Evolutionary conservation across 805 yeast species (phyloP), one percentile per base, ranked within the genome.

Genomic region (Torulaspora franciscae): DNA sequence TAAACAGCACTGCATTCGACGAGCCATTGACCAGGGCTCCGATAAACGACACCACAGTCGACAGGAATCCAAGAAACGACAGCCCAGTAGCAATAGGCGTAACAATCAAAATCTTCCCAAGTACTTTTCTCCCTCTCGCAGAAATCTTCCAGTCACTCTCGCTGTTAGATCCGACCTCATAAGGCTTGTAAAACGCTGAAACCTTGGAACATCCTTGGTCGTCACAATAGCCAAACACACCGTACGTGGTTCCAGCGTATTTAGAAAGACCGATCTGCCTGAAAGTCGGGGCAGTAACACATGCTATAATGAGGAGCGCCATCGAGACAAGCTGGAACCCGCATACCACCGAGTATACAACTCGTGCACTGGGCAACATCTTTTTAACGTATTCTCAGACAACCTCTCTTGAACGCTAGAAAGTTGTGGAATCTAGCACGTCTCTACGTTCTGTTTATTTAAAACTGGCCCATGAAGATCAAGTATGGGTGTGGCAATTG

Each of bases 1-100:
- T 52, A 52, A 75, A 69, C 43, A 66, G 62, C 2, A 58, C 55
- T 2, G 47, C 54, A 13, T 47, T 52, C 1, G 45, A 37, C 3
- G 62, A 54, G 3, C 52, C 40, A 24, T 59, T 60, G 24, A 39
- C 13, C 37, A 60, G 43, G 1, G 66, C 52, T 28, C 43, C 53
- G 32, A 58, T 45, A 48, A 67, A 69, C 23, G 72, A 61, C 3
- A 70, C 43, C 4, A 70, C 32, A 7, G 69, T 68, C 25, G 72
- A 52, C 2, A 75, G 7, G 23, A 72, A 54, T 1, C 78, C 61
- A 9, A 77, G 37, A 33, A 84, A 71, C 9, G 79, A 76, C 35
- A 85, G 55, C 4, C 83, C 85, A 9, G 81, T 80, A 17, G 89
- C 81, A 25, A 84, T 69, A 1, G 93, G 93, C 9, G 76, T 70